Base-by-base conservation (phyloP, 495 filamentous ascomycete genomes). In the Aspergillus asperescens region DNA sequence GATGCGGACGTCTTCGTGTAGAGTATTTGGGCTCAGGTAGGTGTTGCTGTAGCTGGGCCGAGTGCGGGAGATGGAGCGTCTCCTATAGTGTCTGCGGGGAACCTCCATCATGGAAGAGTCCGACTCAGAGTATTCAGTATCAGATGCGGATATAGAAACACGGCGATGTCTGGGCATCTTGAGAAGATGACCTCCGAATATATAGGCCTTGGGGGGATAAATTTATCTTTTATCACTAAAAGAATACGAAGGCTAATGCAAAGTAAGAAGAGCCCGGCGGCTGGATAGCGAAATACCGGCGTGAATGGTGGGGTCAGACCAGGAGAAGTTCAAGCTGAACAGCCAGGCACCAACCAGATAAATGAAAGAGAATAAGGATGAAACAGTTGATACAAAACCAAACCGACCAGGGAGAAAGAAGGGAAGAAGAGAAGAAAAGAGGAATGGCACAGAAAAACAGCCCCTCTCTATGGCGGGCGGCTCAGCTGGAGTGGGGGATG, bases 51-150 rank as follows among this genome's bases (percentile, higher is more conserved):
- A 28, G 32, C 64, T 63, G 5, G 66, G 63, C 34, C 65, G 73
- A 24, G 56, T 62, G 24, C 73, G 71, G 28, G 73, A 76, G 34
- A 61, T 29, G 13, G 73, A 76, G 46, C 70, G 73, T 20, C 63
- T 60, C 12, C 63, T 58, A 37, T 64, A 23, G 9, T 45, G 43
- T 19, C 56, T 57, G 22, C 59, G 59, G 47, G 55, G 50, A 20
- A 31, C 52, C 24, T 55, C 58, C 55, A 68, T 58, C 55, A 71
- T 62, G 23, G 68, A 73, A 50, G 66, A 24, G 40, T 75, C 72
- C 12, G 71, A 68, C 56, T 74, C 72, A 15, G 69, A 70, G 55
- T 60, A 69, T 1, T 74, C 73, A 15, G 65, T 63, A 25, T 72
- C 70, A 18, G 69, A 69, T 48, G 42, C 51, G 28, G 13, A n/a